Evolutionary conservation across 1,139 yeast species (phyloP).

Genomic region (Geotrichum bryndzae): DNA sequence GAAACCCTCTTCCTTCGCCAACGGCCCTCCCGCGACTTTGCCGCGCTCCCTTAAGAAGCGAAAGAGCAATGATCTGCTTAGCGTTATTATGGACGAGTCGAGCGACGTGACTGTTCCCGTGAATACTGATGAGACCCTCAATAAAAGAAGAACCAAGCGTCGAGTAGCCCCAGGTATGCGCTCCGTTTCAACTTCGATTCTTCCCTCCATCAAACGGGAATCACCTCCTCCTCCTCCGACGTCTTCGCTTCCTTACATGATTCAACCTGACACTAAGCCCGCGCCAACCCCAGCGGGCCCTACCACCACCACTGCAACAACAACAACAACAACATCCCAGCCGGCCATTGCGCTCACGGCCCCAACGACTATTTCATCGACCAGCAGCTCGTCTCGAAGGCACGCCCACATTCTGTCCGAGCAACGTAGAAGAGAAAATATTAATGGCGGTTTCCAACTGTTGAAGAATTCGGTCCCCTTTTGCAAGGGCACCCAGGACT

Average conservation of each 20-base stretch:
- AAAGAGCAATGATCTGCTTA: conserved; percentile 9
- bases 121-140: conserved; percentile 1
- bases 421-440: conserved; percentile 42
- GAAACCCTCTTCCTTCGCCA: neutral
- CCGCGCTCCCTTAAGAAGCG: conserved; percentile 13
- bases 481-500: conserved; percentile 40
- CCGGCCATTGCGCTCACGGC: conserved; percentile 24
- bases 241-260: conserved; percentile 2
- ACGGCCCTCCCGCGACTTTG: neutral
- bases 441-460: conserved; percentile 42
- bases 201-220: conserved; percentile 8
- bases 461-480: conserved; percentile 39
- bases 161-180: conserved; percentile 7
- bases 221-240: conserved; percentile 12
- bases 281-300: neutral
- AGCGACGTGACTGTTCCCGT: conserved; percentile 5
- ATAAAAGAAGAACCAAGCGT: conserved; percentile 2
- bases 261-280: neutral
- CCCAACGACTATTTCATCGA: conserved; percentile 24
- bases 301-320: neutral
- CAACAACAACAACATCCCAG: neutral
- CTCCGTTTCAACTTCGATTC: neutral
- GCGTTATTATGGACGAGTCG: conserved; percentile 10
- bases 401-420: conserved; percentile 42
- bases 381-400: conserved; percentile 29